These are phyloP conservation scores for Leptomonas pyrrhocoris DNA, from an alignment of 208 protist genomes.

Conservation along the genomic window DNA sequence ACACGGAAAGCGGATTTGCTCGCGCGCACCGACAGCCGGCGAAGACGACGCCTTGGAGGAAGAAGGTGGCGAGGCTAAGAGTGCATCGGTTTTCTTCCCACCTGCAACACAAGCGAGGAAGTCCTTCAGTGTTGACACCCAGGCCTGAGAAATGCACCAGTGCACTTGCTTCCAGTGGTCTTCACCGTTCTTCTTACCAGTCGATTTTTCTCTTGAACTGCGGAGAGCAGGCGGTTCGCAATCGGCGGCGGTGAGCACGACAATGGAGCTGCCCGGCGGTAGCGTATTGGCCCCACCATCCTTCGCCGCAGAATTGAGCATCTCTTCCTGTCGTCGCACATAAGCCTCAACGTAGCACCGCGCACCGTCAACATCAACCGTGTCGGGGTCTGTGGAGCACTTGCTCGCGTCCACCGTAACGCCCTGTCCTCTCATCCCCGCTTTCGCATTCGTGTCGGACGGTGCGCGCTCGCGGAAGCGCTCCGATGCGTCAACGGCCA, in stretches of 20 bases:
- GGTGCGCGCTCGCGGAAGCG: conserved; percentile 14
- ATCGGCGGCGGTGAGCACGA: conserved; percentile 20
- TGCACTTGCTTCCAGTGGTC: conserved; percentile 8
- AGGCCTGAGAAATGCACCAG: conserved; percentile 39
- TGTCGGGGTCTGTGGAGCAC: conserved; percentile 31
- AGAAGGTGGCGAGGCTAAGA: neutral
- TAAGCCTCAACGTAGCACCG: conserved; percentile 47
- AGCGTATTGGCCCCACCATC: neutral
- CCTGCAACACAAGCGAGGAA: conserved; percentile 28
- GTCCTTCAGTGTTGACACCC: conserved; percentile 26
- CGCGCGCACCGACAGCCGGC: neutral
- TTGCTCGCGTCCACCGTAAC: conserved; percentile 8
- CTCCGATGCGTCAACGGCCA: conserved; percentile 22
- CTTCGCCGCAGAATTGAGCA: neutral
- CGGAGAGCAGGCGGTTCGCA: neutral
- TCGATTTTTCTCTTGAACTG: neutral
- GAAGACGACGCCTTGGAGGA: neutral
- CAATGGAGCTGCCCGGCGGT: neutral
- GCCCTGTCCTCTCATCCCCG: too few relatives aligned
- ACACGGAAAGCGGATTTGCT: conserved; percentile 43
- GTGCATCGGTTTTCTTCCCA: neutral
- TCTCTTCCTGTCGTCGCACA: conserved; percentile 23
- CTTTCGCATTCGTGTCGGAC: neutral
- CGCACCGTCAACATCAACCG: conserved; percentile 47
- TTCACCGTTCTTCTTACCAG: neutral